A percentile compares a stretch with the other conserved stretches of the same genome.
phyloP scores from a whole-genome alignment of 768 basidiomycete genomes.

The Xerocomellus dryophilus region DNA sequence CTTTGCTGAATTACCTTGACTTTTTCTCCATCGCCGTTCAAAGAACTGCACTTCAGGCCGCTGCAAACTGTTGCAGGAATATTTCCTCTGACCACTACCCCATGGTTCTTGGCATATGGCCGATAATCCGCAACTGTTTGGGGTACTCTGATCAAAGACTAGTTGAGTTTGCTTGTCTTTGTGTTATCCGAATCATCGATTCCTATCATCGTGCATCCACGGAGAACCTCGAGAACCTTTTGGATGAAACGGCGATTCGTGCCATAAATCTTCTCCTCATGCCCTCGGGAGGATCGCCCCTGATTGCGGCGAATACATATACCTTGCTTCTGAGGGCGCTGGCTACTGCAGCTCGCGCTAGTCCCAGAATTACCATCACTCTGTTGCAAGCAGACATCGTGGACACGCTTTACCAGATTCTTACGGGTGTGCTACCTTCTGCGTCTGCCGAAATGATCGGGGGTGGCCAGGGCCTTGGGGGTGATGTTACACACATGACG shows the following conservation, averaged over 20 bases:
- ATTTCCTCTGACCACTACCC: constrained; percentile 84
- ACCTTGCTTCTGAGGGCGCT: constrained; percentile 84
- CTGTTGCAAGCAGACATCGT: constrained; percentile 92
- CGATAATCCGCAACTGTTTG: constrained; percentile 90
- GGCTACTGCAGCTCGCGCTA: constrained; percentile 83
- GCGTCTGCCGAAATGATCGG: constrained; percentile 48
- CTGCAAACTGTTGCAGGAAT: constrained; percentile 94
- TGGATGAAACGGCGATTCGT: constrained; percentile 73
- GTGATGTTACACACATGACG: constrained; percentile 92
- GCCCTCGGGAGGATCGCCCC: constrained; percentile 81
- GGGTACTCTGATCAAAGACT: constrained; percentile 91
- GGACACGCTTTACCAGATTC: constrained; percentile 88
- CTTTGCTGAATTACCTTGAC: constrained; percentile 92
- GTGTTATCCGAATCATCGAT: constrained; percentile 91
- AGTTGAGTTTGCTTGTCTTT: constrained; percentile 95
- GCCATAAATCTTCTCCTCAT: constrained; percentile 84
- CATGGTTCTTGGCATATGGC: constrained; percentile 87
- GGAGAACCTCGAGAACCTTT: constrained; percentile 82
- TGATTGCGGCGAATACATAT: constrained; percentile 84
- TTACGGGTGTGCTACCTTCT: constrained; percentile 90
- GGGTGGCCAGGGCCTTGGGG: constrained; percentile 74
- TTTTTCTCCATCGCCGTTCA: constrained; percentile 99
- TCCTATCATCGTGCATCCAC: constrained; percentile 83
- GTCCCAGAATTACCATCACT: constrained; percentile 81
- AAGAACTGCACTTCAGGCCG: constrained; percentile 92